Conservation (phyloP, 306 rosid species). For the Acacia melanoxylon region DNA sequence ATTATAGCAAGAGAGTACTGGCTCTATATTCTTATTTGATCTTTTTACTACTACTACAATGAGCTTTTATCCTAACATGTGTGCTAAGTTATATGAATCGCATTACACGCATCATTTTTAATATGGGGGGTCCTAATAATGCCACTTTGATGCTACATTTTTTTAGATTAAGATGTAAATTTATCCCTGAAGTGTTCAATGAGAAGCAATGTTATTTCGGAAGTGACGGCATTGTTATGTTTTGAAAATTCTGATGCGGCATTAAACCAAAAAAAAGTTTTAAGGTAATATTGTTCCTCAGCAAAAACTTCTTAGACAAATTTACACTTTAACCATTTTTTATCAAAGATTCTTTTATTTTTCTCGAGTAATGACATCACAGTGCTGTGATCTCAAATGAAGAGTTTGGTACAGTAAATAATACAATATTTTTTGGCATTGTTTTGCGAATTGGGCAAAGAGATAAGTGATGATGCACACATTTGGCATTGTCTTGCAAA, state of each 20-base stretch:
- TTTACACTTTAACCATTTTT: neutral
- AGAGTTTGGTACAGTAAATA: neutral
- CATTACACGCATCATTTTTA: neutral
- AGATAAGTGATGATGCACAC: neutral
- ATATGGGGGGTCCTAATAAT: neutral
- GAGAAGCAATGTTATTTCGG: too few species aligned
- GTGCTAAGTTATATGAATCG: neutral
- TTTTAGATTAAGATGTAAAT: neutral
- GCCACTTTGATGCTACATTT: neutral
- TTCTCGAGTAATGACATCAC: neutral
- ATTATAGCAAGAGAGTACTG: conserved; percentile 33
- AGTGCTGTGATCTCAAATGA: neutral
- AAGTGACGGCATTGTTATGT: rapidly evolving
- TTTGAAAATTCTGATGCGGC: too few species aligned
- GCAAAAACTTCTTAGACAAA: too few species aligned
- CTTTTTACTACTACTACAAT: neutral
- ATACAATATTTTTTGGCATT: neutral
- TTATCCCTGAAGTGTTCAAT: rapidly evolving
- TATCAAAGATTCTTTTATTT: neutral
- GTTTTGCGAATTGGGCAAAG: neutral
- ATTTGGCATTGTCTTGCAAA: neutral
- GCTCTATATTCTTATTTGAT: conserved; percentile 6
- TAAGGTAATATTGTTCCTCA: too few species aligned
- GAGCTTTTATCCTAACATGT: neutral
- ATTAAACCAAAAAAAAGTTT: too few species aligned